Evolutionary conservation across 2,329 filamentous ascomycete species (phyloP), one percentile per base, ranked within the genome.

Genomic region (Ophiocordyceps unilateralis): DNA sequence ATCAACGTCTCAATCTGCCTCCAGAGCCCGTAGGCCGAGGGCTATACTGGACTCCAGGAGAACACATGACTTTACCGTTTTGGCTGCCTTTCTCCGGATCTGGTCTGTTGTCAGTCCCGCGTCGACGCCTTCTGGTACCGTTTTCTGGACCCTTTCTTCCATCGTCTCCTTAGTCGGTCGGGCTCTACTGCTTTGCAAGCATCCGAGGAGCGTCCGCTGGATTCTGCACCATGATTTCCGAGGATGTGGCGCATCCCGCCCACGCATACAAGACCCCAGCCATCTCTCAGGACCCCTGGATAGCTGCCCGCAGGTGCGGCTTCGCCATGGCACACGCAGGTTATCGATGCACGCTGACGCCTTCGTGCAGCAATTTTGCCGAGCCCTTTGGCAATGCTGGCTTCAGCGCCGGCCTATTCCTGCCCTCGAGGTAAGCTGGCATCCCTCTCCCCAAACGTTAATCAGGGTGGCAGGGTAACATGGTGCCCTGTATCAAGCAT

Each of bases 241-340:
- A 57, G 53, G 57, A 62, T 48, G 67, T 69, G 66, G 60, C 64
- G 39, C 65, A 67, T 49, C 61, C 64, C 53, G 64, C 69, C 43
- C 61, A 66, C 61, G 59, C 63, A 48, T 71, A 70, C 58, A 65
- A 63, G 54, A 60, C 57, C 48, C 54, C 67, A 50, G 58, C 59
- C 53, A 62, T 64, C 56, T 58, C 66, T 47, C 64, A 62, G 56
- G 63, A 67, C 51, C 62, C 67, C 45, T 73, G 70, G 70, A 64
- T 65, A 49, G 55, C 66, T 49, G 60, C 65, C 50, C 68, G 66
- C 60, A 74, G 69, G 70, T 74, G 66, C 65, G 68, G 45, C 46
- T 38, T 46, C 43, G 32, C 41, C 32, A 17, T 26, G 15, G 17
- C 40, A 10, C 9, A 23, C 10, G 20, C 40, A 21, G 41, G 43